Evolutionary conservation across 176 grass and related monocot species (phyloP), one percentile per base, ranked within the genome.

Genomic region (Oryza officinalis): DNA sequence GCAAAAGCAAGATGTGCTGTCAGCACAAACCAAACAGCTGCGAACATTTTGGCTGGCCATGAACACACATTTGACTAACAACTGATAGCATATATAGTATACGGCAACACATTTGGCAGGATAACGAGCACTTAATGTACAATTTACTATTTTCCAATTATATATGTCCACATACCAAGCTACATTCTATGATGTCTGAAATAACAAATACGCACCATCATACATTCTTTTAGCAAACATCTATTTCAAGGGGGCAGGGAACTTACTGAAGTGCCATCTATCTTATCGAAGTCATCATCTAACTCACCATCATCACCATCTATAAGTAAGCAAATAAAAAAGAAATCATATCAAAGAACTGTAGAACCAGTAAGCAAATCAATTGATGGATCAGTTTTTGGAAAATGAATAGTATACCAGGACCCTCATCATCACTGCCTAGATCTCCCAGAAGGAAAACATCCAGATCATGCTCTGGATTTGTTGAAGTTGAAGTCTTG

Each of bases 361-460:
- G 27, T 8, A 65, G 13, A 65, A 75, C n/a, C 74, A 49, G 59
- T 32, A 38, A 77, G 2, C 67, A 75, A 70, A 18, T 71, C 59
- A 78, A 45, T 47, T 10, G 69, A 81, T 76, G 60, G 20, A 47
- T 63, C 43, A 83, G 49, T 37, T 77, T 27, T 38, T 72, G 59
- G 65, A 38, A 74, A 84, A 28, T 57, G 25, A 88, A 67, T 57
- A 80, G 37, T 41, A 66, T 88, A 99, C 91, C 89, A 80, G 71
- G 91, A 33, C 81, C 91, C 22, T 99, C 93, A 73, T 99, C 97
- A 18, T 96, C 97, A 71, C 93, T 95, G 27, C 90, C 93, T 52
- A 96, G 83, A 89, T 99, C 97, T 15, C 97, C 97, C 7, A 99
- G 83, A 74, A 99, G 93, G 91, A 99, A 99, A 37, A 85, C 88